Base-by-base conservation (phyloP, 2,329 filamentous ascomycete genomes). In the Cytospora mali region DNA sequence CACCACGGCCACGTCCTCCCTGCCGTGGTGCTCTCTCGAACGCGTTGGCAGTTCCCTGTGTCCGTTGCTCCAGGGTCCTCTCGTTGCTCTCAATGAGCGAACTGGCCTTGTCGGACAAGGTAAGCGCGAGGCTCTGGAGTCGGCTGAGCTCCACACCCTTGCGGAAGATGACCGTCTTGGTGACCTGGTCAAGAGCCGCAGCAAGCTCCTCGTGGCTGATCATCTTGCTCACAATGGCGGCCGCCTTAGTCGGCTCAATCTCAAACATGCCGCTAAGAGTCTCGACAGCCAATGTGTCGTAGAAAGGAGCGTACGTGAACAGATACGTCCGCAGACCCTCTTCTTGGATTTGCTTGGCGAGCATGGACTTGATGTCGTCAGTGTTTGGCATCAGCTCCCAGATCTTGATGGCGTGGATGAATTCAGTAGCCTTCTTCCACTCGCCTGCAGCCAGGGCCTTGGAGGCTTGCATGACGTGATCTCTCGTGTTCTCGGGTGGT, bases 251-350 rank as follows among this genome's bases (percentile, higher is more conserved):
- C 70, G 89, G 82, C 62, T 93, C 86, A 27, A 99, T 88, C 79
- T 99, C 95, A 77, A 99, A 99, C 95, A 99, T 99, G 69, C 81
- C 83, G 66, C 92, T 89, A 65, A 99, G 85, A 27, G 93, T 96
- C 69, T 86, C 83, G 70, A 97, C 84, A 65, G 93, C 89, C 64
- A 99, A 87, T 25, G 95, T 98, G 80, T 99, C 95, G 82, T 99
- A 99, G 85, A 96, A 99, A 59, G 95, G 95, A 42, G 96, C 95
- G 78, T 99, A 99, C 61, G 95, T 99, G 85, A 99, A 99, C 71
- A 99, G 92, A 77, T 98, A 99, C 60, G 95, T 99, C 71, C 95
- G 88, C 59, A 99, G 88, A 71, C 96, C 95, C 81, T 99, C 95
- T 77, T 99, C 95, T 77, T 99, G 96, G 74, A 98, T 97, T 83